Evolutionary conservation across 768 basidiomycete genomes (phyloP), one percentile per base, ranked within the genome.

Genomic region (Peribolospora kevripleyi): DNA sequence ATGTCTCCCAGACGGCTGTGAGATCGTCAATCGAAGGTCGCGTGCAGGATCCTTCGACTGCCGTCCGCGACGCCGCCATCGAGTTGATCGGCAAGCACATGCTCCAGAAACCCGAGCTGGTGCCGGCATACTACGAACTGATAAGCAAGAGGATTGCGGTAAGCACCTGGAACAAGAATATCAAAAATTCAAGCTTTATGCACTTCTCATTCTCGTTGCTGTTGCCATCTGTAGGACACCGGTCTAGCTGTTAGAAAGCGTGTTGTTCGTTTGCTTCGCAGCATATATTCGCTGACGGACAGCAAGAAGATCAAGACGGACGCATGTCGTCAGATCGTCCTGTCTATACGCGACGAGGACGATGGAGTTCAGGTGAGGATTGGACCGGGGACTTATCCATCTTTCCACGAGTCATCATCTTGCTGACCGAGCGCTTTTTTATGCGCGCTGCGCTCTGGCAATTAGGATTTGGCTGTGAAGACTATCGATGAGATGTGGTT

Each of bases 81-180:
- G 93, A 97, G 64, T 70, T 98, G 55, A 84, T 97, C 55, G 93
- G 93, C n/a, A 91, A 87, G 69, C 91, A 97, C 63, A 80, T 97
- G 72, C 77, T 88, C 42, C 81, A 86, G 58, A 79, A 81, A 0
- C 84, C 86, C 0, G 79, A 80, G 54, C 79, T 97, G n/a, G 85
- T 84, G 0, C 76, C 76, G 3, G 79, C 88, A 61, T 97, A 97
- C 68, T 91, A 90, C 62, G 72, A 75, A 50, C 79, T 79, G 65
- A 84, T 98, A 53, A 78, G 83, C 2, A 83, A 86, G 57, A 81
- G 93, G 4, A 85, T 93, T 60, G 82, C 84, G 45, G 90, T 93
- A 68, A 65, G 77, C 25, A 25, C 25, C 25, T 25, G 25, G 25
- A 25, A 69, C 6, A 14, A 46, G 42, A 52, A 1, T 40, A 25